phyloP scores from a whole-genome alignment of 805 yeast species.

The Saccharomyces paradoxus region DNA sequence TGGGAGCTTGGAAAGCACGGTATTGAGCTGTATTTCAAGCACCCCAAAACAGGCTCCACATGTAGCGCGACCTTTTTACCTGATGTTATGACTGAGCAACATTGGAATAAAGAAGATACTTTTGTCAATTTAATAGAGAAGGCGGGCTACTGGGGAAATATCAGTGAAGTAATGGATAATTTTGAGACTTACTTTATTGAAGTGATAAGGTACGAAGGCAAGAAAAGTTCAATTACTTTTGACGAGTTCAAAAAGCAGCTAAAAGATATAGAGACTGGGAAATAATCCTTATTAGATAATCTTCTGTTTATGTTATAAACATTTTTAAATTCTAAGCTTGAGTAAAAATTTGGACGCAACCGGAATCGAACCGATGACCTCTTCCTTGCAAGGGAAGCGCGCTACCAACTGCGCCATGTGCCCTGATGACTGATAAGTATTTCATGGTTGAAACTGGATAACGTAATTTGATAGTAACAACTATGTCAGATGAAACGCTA shows the following conservation, averaged over 20 bases:
- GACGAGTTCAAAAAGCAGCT: conserved; percentile 31
- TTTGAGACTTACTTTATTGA: conserved; percentile 30
- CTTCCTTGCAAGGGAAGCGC: conserved; percentile 72
- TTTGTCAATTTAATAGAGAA: conserved; percentile 62
- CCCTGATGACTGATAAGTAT: conserved; percentile 34
- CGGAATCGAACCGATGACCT: conserved; percentile 76
- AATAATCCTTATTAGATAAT: background rate
- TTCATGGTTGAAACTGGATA: no score
- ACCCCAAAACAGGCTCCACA: conserved; percentile 28
- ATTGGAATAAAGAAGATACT: conserved; percentile 64
- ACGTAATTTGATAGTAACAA: no score
- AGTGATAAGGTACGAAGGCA: conserved; percentile 50
- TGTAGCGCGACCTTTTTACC: conserved; percentile 82
- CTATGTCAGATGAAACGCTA: no score
- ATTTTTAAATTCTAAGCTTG: background rate
- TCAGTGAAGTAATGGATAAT: conserved; percentile 28
- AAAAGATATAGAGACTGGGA: background rate
- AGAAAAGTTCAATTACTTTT: conserved; percentile 37
- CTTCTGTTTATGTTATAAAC: background rate
- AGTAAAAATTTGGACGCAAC: conserved; percentile 50
- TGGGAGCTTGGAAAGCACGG: conserved; percentile 88
- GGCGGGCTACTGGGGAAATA: conserved; percentile 44
- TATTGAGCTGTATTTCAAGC: conserved; percentile 47
- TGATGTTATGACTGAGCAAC: conserved; percentile 80
- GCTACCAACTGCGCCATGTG: conserved; percentile 81